A percentile compares a stretch with the other conserved stretches of the same genome.
Conservation (phyloP, 2,329 filamentous ascomycete genomes). For the Sporothrix dimorphospora region DNA sequence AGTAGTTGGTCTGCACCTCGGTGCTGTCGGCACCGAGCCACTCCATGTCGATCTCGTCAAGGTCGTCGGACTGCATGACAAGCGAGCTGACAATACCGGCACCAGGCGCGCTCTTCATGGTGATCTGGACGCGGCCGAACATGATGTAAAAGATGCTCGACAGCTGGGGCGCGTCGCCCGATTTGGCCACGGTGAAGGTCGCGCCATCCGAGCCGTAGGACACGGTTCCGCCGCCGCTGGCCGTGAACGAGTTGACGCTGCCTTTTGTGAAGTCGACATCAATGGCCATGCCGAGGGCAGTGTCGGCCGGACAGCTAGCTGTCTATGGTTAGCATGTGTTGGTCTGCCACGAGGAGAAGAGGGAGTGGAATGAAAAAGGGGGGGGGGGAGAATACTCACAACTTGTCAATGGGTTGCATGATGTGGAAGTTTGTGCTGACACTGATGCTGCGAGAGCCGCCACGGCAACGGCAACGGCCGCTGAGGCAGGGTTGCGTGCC, state of each 20-base stretch:
- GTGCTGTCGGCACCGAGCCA: conserved; percentile 80
- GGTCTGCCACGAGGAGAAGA: too few species aligned
- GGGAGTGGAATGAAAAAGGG: not conserved
- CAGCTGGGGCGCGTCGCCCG: conserved; percentile 84
- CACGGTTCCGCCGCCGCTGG: conserved; percentile 66
- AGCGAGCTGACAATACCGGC: conserved; percentile 91
- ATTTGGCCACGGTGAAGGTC: conserved; percentile 74
- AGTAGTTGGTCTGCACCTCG: conserved; percentile 96
- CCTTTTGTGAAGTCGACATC: conserved; percentile 82
- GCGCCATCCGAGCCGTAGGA: conserved; percentile 78
- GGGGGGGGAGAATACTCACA: conserved; percentile 22
- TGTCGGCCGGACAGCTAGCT: conserved; percentile 71
- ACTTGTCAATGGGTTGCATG: conserved; percentile 31
- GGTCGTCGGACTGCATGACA: conserved; percentile 84
- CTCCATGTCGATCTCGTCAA: conserved; percentile 97
- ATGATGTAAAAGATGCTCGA: conserved; percentile 97
- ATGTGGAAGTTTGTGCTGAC: conserved; percentile 40
- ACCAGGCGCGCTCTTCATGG: conserved; percentile 83
- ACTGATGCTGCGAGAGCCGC: conserved; percentile 32
- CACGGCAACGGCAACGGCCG: conserved; percentile 23
- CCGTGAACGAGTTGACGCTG: conserved; percentile 75
- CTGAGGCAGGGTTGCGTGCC: conserved; percentile 28
- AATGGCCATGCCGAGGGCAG: conserved; percentile 81
- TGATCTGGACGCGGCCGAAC: conserved; percentile 90
- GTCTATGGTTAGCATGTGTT: conserved; percentile 14